Base-by-base conservation (phyloP, 768 basidiomycete genomes). In the Saitozyma podzolica region DNA sequence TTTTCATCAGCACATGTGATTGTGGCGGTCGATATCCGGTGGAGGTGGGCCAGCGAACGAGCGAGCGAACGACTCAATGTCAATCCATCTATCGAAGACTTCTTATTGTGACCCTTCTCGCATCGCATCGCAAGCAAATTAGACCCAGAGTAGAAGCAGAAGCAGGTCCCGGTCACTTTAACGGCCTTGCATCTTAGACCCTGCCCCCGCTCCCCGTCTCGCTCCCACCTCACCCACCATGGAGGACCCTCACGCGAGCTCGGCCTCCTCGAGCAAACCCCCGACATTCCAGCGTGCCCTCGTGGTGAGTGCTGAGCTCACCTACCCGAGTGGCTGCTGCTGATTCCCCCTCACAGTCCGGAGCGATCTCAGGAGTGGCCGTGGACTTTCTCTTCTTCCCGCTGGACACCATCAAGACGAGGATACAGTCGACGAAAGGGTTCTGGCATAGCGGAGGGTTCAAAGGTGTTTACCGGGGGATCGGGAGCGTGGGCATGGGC, bases 381-480 rank as follows among this genome's bases (percentile, higher is more conserved):
- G 95, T 97, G 16, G 95, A 99, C 81, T 84, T 97, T 50, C 84
- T 96, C 19, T 94, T 99, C 82, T 99, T 92, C 79, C 95, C 95
- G 1, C 87, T 99, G 61, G 95, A 99, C 81, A 96, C 95, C 0
- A 80, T 98, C 77, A 99, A 99, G 81, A 98, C 96, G 45, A 88
- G 95, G 53, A 84, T 96, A 41, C 95, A 99, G 73, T 89, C 92
- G 7, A 78, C 86, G 3, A 87, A 90, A 72, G 96, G 95, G 16
- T 97, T 99, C 78, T 76, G 85, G 50, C 81, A 82, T 39, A 88
- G 92, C 2, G 95, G 95, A 14, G 96, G 93, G 0, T 90, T 97
- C 79, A 85, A 80, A 55, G 93, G 92, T 9, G 85, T 98, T 7
- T 99, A 99, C 81, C 89, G 89, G 68, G 95, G 95, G 8, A 82